These are phyloP conservation scores for Ceratobasidium sp. DNA, from an alignment of 1,284 basidiomycete species.

Conservation along the genomic window DNA sequence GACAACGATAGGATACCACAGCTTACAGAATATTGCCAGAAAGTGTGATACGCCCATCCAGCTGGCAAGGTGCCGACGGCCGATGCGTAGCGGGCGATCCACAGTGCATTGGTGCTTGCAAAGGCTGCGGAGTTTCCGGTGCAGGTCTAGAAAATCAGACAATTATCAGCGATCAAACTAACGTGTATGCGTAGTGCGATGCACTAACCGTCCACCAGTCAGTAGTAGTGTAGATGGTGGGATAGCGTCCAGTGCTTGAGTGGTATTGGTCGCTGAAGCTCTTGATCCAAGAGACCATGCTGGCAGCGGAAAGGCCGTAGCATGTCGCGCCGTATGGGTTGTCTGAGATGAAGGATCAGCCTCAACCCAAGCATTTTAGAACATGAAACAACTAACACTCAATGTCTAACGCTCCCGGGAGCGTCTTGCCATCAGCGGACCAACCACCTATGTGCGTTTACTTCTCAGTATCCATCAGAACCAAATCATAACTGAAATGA, in stretches of 20 bases:
- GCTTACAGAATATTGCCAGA: slow-evolving; percentile 71
- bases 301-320: slow-evolving; percentile 64
- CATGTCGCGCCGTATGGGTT: slow-evolving; percentile 54
- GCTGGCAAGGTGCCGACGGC: slow-evolving; percentile 65
- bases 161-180: background rate
- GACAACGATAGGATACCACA: slow-evolving; percentile 63
- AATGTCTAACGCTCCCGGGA: slow-evolving; percentile 73
- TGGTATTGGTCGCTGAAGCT: slow-evolving; percentile 72
- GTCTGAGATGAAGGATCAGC: slow-evolving; percentile 27
- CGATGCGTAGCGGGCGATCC: slow-evolving; percentile 66
- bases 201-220: slow-evolving; percentile 67
- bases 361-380: background rate
- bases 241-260: slow-evolving; percentile 57
- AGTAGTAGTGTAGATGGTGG: slow-evolving; percentile 70
- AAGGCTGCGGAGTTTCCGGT: slow-evolving; percentile 68
- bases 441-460: slow-evolving; percentile 60
- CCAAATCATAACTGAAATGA: background rate
- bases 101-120: slow-evolving; percentile 64
- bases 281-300: slow-evolving; percentile 71
- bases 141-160: slow-evolving; percentile 56
- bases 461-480: background rate
- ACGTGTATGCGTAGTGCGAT: background rate
- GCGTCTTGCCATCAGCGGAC: slow-evolving; percentile 67
- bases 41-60: slow-evolving; percentile 65
- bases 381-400: slow-evolving; percentile 58